These are phyloP conservation scores for Coccomyxa sp. DNA, from an alignment of 139 green algal species.

Conservation along the genomic window DNA sequence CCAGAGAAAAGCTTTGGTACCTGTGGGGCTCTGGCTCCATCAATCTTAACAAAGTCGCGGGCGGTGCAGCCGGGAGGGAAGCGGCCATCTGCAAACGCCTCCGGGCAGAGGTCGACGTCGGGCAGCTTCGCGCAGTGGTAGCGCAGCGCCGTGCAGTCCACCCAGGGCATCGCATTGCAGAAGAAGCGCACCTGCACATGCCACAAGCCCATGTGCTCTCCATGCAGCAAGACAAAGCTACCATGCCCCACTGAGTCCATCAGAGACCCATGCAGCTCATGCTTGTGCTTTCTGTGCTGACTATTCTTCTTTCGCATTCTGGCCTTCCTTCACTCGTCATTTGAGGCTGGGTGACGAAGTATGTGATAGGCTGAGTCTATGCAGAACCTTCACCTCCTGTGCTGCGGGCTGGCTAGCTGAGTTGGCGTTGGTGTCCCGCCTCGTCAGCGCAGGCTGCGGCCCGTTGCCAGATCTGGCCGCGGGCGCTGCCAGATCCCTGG, in stretches of 20 bases:
- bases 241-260: no score
- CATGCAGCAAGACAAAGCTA: not conserved
- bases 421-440: constrained; percentile 4
- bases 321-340: no score
- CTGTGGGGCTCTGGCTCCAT: no score
- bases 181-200: constrained; percentile 37
- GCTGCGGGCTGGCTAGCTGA: not conserved
- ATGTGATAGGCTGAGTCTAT: no score
- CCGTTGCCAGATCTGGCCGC: not conserved
- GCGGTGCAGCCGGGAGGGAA: constrained; percentile 56
- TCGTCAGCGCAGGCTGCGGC: not conserved
- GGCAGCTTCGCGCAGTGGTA: constrained; percentile 84
- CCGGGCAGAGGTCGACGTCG: constrained; percentile 72
- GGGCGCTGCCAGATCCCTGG: constrained; percentile 2
- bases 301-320: no score
- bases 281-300: no score
- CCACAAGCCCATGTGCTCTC: not conserved
- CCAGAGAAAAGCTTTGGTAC: not conserved
- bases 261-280: no score
- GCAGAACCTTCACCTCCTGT: no score
- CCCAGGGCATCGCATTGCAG: constrained; percentile 72
- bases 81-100: constrained; percentile 29
- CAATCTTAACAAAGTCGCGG: constrained; percentile 84
- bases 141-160: constrained; percentile 68
- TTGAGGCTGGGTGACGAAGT: no score